Evolutionary conservation across 352 stramenopile species (phyloP), one percentile per base, ranked within the genome.

Genomic region (Phytophthora citrophthora): DNA sequence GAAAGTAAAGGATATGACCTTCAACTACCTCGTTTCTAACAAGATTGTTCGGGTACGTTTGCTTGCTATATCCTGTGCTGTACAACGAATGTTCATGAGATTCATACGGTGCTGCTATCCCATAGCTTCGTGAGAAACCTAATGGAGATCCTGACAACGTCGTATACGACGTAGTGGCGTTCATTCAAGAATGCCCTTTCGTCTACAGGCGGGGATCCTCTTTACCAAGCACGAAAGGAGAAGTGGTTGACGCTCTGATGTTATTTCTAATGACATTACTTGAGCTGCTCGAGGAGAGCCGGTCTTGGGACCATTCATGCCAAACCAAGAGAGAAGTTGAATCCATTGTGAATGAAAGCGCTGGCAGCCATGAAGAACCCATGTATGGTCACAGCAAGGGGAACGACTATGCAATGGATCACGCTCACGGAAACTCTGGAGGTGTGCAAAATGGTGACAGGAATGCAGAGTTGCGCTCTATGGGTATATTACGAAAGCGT

Each of bases 11-110:
- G 76, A 89, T 40, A 66, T 66, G 43, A 64, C 69, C 1, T 76
- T 89, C 57, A 86, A 61, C 54, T 83, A 79, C 40, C 60, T 89
- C 13, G 51, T 89, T 4, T 54, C 69, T 9, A 67, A 68, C 8
- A 72, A 68, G 18, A 79, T 79, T 38, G 77, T 78, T 13, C 68
- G 68, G 71, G 79, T 89, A 68, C 18, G 70, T 66, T 45, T 36
- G 15, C 23, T 56, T 58, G 23, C 15, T 15, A 20, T 2, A 50
- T 48, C 10, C 11, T 24, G 26, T 38, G 41, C 49, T 32, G 36
- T 24, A 43, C 3, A 29, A 10, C 39, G 44, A 39, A 2, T 20
- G 10, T 39, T 20, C 29, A 10, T 57, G 10, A 54, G 16, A 49
- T 29, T 79, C 49, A 76, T 26, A 23, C 11, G 7, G 4, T 53